Percentiles rank a stretch among this genome's conserved stretches.
Conservation (phyloP, 768 basidiomycete species). For the Lepiota brunneoincarnata region DNA sequence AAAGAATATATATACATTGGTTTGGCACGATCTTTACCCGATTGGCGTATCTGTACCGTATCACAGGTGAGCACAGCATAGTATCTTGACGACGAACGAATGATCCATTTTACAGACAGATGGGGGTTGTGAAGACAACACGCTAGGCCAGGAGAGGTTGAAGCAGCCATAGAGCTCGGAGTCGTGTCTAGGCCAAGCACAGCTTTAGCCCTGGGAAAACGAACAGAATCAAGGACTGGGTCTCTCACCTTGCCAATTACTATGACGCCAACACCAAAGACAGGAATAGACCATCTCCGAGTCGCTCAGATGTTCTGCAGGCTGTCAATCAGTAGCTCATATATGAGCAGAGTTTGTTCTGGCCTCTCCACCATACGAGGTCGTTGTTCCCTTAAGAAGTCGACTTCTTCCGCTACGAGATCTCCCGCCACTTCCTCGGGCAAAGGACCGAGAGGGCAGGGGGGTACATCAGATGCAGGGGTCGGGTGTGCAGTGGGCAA, state of each 20-base stretch:
- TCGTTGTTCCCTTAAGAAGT: slow-evolving; percentile 76
- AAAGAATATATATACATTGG: not conserved
- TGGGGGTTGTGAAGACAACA: slow-evolving; percentile 1
- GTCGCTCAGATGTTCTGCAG: slow-evolving; percentile 13
- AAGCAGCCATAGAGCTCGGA: not conserved
- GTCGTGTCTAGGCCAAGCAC: not conserved
- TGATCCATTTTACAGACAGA: not conserved
- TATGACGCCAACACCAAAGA: no score
- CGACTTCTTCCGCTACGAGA: slow-evolving; percentile 67
- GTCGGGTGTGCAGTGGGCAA: slow-evolving; percentile 29
- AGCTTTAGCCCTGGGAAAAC: not conserved
- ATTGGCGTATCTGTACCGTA: not conserved
- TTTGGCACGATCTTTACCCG: not conserved
- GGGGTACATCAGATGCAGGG: slow-evolving; percentile 30
- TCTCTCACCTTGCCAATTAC: no score
- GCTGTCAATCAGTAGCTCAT: slow-evolving; percentile 47
- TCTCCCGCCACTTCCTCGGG: slow-evolving; percentile 49
- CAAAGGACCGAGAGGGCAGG: slow-evolving; percentile 59
- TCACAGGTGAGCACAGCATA: not conserved
- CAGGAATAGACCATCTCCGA: no score
- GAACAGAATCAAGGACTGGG: no score
- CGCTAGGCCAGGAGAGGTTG: no score
- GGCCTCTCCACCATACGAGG: slow-evolving; percentile 77
- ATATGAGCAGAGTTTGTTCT: slow-evolving; percentile 65
- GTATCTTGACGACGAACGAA: not conserved